A percentile compares a stretch with the other conserved stretches of the same genome.
Conservation (phyloP, 2,329 filamentous ascomycete species). For the Fusarium stilboides region DNA sequence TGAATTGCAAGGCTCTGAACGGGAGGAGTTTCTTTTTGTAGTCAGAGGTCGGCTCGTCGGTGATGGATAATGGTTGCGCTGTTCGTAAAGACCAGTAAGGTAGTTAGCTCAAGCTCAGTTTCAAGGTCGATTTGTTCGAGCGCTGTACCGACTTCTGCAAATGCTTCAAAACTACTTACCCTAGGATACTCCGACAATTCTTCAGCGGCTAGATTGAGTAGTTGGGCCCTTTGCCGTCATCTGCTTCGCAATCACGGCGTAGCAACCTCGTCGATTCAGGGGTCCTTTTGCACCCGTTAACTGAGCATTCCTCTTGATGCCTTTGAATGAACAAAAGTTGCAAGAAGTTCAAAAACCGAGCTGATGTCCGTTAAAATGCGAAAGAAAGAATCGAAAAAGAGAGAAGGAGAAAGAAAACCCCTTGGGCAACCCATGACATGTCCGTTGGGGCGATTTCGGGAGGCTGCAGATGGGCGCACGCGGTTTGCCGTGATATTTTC, state of each 20-base stretch:
- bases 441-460: background rate
- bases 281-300: background rate
- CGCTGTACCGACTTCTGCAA: background rate
- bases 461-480: conserved; percentile 16
- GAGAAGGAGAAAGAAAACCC: background rate
- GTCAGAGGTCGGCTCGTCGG: background rate
- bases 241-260: background rate
- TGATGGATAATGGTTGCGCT: background rate
- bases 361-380: rapidly evolving
- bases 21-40: background rate
- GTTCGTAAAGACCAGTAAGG: background rate
- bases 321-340: background rate
- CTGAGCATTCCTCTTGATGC: background rate
- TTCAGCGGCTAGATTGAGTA: background rate
- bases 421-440: background rate
- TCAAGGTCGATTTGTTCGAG: background rate
- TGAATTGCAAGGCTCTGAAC: background rate
- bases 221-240: rapidly evolving
- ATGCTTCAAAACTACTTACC: background rate
- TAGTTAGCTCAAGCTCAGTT: background rate
- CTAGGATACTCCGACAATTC: background rate
- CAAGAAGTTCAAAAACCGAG: rapidly evolving
- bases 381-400: background rate
- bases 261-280: background rate
- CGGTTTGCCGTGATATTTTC: background rate